A percentile compares a stretch with the other conserved stretches of the same genome.
These are phyloP conservation scores for Phytophthora vignae DNA, from an alignment of 352 stramenopile species.

Conservation along the genomic window DNA sequence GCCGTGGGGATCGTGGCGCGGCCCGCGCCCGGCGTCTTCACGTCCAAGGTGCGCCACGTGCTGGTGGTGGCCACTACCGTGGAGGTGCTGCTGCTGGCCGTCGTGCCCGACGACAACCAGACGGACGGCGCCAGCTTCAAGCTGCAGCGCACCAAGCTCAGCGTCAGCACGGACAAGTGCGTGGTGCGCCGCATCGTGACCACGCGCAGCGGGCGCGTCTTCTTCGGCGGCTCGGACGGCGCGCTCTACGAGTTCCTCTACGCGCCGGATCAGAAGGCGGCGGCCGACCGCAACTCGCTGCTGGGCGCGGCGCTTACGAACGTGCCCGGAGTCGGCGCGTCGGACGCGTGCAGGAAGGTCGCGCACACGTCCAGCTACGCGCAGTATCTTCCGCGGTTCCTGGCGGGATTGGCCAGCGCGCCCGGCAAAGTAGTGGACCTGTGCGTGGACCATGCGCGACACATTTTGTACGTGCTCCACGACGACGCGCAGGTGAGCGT, in stretches of 20 bases:
- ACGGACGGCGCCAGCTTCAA: conserved; percentile 38
- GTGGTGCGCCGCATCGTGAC: conserved; percentile 92
- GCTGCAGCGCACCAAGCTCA: conserved; percentile 89
- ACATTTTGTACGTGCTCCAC: conserved; percentile 94
- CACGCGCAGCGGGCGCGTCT: conserved; percentile 91
- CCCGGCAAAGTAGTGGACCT: conserved; percentile 90
- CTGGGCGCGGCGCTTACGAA: conserved; percentile 38
- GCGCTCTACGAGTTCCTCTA: conserved; percentile 95
- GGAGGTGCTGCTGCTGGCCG: conserved; percentile 94
- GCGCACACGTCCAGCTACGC: conserved; percentile 90
- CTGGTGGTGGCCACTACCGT: conserved; percentile 96
- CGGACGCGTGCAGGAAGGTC: conserved; percentile 92
- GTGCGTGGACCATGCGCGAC: conserved; percentile 86
- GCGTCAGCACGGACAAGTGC: conserved; percentile 94
- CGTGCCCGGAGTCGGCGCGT: conserved; percentile 44
- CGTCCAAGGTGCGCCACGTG: conserved; percentile 93
- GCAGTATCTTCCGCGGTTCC: conserved; percentile 83
- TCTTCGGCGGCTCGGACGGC: conserved; percentile 97
- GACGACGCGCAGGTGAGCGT: conserved; percentile 79
- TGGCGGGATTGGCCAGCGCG: conserved; percentile 78
- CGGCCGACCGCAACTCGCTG: conserved; percentile 42
- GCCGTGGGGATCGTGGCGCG: conserved; percentile 88
- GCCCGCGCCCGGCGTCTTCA: conserved; percentile 94
- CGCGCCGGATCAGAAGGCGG: conserved; percentile 48
- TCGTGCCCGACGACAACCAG: conserved; percentile 72